Evolutionary conservation across 2,329 filamentous ascomycete genomes (phyloP), one percentile per base, ranked within the genome.

Genomic region (Ramularia collo-cygni): DNA sequence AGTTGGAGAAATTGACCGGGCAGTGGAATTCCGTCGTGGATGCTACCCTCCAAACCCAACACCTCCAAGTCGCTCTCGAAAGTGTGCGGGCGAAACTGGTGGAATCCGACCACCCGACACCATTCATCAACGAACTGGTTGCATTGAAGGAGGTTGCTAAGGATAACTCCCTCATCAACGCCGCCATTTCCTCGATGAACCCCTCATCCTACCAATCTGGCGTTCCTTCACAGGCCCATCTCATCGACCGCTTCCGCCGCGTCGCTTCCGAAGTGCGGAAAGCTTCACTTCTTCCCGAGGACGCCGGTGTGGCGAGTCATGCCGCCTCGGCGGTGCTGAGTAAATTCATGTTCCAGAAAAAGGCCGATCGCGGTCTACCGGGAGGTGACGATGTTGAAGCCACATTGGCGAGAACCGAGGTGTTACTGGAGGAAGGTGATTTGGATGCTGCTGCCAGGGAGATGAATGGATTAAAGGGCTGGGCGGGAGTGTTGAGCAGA

Each of bases 331-430:
- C 86, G 63, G 74, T 93, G 33, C 72, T 98, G 55, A 94, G 86
- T 72, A 93, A 95, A 69, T 75, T 96, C 37, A 79, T 96, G 69
- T 96, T 98, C 77, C 88, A 87, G 73, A 96, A 96, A 76, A 81
- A 58, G 46, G 44, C 44, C 24, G 58, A 59, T 32, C 56, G 62
- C 3, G 85, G 84, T 8, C 72, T 92, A 33, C 83, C 87, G 0
- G 79, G 79, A 16, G 88, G 90, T 14, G 76, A 86, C 53, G 90
- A 96, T 58, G 90, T 96, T 15, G 92, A 98, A 73, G 93, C 88
- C 57, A 82, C 96, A 44, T 75, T 98, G 33, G 85, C 85, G 2
- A 76, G 92, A 48, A 90, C 92, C 1, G 89, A 98, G 67, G 88
- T 81, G 6, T 76, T 87, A 53, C 75, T 98, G 14, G 89, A 98